Percentiles rank a stretch among this genome's conserved stretches.
Conservation (phyloP, 163 green algal species). For the Volvox carteri region DNA sequence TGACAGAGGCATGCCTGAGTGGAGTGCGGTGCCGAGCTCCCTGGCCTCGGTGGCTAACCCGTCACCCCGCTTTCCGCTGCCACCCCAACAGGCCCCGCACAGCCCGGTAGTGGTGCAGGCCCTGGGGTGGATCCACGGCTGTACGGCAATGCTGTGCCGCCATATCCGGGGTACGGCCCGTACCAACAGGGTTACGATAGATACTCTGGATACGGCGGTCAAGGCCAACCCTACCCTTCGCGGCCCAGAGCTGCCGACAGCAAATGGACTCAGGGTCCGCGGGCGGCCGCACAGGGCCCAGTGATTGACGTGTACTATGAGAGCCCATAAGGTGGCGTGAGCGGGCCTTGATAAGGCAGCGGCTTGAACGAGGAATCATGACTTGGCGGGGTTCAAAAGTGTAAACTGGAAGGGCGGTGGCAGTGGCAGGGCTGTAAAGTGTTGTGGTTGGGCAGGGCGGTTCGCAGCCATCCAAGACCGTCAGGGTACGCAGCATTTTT, state of each 20-base stretch:
- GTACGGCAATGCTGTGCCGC: not conserved
- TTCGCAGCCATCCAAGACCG: too few species aligned
- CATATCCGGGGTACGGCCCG: not conserved
- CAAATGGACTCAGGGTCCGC: not conserved
- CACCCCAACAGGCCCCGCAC: not conserved
- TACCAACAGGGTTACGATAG: constrained; percentile 4
- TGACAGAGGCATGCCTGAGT: too few species aligned
- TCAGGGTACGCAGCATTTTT: too few species aligned
- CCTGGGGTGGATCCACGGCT: not conserved
- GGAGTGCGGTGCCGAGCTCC: too few species aligned
- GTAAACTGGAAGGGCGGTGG: too few species aligned
- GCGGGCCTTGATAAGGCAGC: too few species aligned
- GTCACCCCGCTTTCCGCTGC: too few species aligned
- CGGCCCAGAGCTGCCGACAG: not conserved
- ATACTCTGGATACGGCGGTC: not conserved
- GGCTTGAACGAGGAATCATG: too few species aligned
- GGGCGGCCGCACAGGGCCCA: constrained; percentile 13
- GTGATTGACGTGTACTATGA: constrained; percentile 52
- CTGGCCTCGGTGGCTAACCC: too few species aligned
- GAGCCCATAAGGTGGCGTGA: constrained; percentile 1
- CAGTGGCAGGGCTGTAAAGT: too few species aligned
- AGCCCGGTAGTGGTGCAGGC: not conserved
- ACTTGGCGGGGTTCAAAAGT: too few species aligned
- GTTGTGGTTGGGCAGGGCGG: too few species aligned
- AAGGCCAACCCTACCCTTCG: constrained; percentile 11